Percentiles rank a stretch among this genome's conserved stretches.
Evolutionary conservation across 345 rosid genomes (phyloP).

Genomic region (Anacardium occidentale): DNA sequence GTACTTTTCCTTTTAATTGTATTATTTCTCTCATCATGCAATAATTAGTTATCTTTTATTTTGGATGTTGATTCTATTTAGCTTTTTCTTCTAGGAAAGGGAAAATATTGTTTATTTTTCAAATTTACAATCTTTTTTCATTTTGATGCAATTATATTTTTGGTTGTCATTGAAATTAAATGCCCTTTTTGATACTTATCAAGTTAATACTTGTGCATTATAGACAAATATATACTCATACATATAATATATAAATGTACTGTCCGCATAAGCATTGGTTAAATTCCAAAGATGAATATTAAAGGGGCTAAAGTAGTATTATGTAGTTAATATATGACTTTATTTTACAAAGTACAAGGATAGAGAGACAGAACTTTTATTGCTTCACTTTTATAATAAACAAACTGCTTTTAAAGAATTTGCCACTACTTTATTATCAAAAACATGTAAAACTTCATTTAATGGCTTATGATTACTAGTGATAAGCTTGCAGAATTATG

Average conservation of each 20-base stretch:
- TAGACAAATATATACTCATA: background rate
- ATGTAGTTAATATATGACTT: too few relatives aligned
- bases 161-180: background rate
- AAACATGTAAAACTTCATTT: too few relatives aligned
- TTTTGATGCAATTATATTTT: background rate
- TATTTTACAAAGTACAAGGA: too few relatives aligned
- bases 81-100: background rate
- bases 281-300: too few relatives aligned
- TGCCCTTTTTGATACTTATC: background rate
- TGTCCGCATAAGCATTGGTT: background rate
- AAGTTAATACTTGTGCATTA: background rate
- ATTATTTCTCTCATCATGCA: background rate
- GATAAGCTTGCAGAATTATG: too few relatives aligned
- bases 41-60: background rate
- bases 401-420: too few relatives aligned
- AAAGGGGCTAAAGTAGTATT: too few relatives aligned
- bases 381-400: too few relatives aligned
- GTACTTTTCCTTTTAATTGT: background rate
- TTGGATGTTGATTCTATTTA: background rate
- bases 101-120: background rate
- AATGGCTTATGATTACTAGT: too few relatives aligned
- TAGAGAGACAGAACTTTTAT: too few relatives aligned
- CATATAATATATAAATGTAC: background rate
- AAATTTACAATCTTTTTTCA: background rate
- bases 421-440: too few relatives aligned